Evolutionary conservation across 176 grass and related monocot species (phyloP), one percentile per base, ranked within the genome.

Genomic region (Avena atlantica): DNA sequence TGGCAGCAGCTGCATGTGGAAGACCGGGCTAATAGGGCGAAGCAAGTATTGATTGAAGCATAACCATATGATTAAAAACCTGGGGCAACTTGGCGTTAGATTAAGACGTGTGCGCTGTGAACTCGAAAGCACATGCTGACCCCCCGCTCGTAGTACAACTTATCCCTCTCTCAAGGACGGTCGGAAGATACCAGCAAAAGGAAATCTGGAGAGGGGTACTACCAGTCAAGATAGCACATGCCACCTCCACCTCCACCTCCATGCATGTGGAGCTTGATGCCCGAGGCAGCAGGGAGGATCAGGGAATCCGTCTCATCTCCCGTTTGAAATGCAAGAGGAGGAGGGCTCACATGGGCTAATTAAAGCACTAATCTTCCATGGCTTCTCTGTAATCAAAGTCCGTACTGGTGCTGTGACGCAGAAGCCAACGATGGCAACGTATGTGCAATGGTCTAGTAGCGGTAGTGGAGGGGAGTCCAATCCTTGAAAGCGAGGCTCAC

Each of bases 191-290:
- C 81, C 16, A 67, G 45, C 71, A 19, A 34, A 71, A 63, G 70
- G 70, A 86, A 88, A 88, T 85, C 71, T 62, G 78, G 44, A 81
- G 76, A 67, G 76, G 62, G 81, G 84, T 85, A 76, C 27, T 85
- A 76, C 27, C 40, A 57, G 86, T 88, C 70, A 85, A 85, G 71
- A 83, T 13, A 70, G 83, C 90, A 91, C 86, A 91, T 88, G 90
- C 78, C 63, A 4, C 19, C 82, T 71, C 73, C 71, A 4, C 19
- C 82, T 71, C 73, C 71, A 51, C 13, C 62, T 71, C 73, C 71
- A 52, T 6, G 44, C 89, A 88, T 88, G 85, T 91, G 85, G 81
- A 25, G 50, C 20, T 69, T 88, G 83, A 58, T 85, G 90, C 63
- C 82, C 70, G 83, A 88, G 84, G 73, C 14, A 70, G 67, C 57